Conservation (phyloP, 495 filamentous ascomycete species). For the Neurospora tetraspora region DNA sequence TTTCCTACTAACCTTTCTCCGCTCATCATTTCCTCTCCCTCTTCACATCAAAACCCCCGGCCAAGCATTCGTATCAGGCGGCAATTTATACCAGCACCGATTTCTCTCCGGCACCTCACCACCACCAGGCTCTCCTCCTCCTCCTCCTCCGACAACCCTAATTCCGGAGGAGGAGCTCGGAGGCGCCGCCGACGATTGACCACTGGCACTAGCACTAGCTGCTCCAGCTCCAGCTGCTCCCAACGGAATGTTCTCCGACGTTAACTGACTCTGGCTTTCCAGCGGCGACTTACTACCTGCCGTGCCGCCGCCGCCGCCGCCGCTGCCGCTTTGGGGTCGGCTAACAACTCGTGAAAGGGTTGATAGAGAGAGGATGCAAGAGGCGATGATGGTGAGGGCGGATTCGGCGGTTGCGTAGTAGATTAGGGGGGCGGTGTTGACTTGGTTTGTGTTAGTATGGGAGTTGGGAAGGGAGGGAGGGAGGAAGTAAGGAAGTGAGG, state of each 20-base stretch:
- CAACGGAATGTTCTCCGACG: not conserved
- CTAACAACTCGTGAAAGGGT: slow-evolving; percentile 16
- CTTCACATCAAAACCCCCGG: not conserved
- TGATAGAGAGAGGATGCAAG: slow-evolving; percentile 27
- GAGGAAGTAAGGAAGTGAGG: not conserved
- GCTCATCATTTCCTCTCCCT: not conserved
- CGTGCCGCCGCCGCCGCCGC: not conserved
- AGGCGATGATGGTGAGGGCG: slow-evolving; percentile 26
- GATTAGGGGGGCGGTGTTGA: slow-evolving; percentile 16
- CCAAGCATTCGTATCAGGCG: not conserved
- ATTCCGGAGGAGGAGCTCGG: not conserved
- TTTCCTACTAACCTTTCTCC: no score
- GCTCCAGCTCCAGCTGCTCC: not conserved
- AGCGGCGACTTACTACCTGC: slow-evolving; percentile 1
- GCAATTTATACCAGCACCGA: not conserved
- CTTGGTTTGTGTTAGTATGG: slow-evolving; percentile 3
- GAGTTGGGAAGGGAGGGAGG: not conserved
- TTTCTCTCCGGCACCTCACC: not conserved
- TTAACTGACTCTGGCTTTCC: not conserved
- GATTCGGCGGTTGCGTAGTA: slow-evolving; percentile 27
- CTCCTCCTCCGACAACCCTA: not conserved
- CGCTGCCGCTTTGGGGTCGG: no score
- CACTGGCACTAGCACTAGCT: not conserved
- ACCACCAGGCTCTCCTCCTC: not conserved
- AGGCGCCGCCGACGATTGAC: not conserved